phyloP scores from a whole-genome alignment of 257 asterid genomes.

The Handroanthus guayacan region DNA sequence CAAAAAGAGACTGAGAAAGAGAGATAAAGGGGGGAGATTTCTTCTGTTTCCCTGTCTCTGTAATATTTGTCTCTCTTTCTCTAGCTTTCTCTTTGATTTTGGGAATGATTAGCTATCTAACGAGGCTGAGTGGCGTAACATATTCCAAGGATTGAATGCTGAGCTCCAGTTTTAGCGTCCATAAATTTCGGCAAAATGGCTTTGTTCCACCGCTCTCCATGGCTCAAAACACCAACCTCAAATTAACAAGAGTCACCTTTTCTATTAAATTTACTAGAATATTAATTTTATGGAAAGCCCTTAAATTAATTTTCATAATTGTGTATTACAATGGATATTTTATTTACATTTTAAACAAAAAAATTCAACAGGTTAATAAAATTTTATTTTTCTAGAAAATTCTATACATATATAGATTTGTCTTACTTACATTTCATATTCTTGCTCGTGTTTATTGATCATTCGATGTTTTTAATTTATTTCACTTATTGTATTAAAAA shows the following conservation, averaged over 20 bases:
- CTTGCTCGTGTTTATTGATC: no score
- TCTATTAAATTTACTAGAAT: not conserved
- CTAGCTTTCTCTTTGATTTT: conserved; percentile 18
- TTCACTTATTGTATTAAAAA: no score
- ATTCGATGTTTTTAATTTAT: no score
- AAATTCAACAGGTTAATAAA: not conserved
- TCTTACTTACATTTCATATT: no score
- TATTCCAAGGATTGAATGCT: conserved; percentile 41
- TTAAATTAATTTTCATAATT: no score
- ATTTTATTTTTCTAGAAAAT: no score
- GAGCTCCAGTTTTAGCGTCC: conserved; percentile 33
- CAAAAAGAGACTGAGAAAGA: conserved; percentile 21
- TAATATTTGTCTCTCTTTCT: conserved; percentile 25
- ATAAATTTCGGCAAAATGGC: conserved; percentile 28
- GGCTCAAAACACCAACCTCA: not conserved
- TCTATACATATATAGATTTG: no score
- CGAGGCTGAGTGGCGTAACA: conserved; percentile 43
- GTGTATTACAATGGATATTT: no score
- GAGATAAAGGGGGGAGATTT: conserved; percentile 26
- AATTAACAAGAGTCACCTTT: not conserved
- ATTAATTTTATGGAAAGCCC: not conserved
- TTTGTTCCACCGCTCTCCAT: not conserved
- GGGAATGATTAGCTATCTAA: conserved; percentile 25
- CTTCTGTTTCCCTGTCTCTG: conserved; percentile 19
- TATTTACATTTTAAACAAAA: no score